Base-by-base conservation (phyloP, 345 rosid species). In the Eucalyptus grandis region DNA sequence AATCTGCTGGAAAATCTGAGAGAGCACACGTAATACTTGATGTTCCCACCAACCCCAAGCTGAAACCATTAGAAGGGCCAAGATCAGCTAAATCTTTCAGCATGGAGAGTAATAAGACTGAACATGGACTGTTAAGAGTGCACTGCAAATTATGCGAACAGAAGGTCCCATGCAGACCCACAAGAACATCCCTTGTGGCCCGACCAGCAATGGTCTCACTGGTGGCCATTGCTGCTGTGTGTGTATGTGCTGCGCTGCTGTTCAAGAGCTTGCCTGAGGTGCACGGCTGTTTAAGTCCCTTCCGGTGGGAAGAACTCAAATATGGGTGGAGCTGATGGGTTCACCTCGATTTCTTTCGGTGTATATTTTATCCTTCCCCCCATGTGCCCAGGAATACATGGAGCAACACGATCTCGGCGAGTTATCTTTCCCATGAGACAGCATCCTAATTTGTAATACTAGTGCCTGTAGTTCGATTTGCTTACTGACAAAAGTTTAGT, bases 191-290 rank as follows among this genome's bases (percentile, higher is more conserved):
- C 4, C 90, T 92, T 12, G 47, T 92, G 56, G 94, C 94, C 88
- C 91, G 94, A 91, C 97, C 96, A 6, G 94, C 94, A 40, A 93
- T 95, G 95, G 89, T 95, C 14, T 94, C 95, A 22, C 90, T 96
- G 94, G 95, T 95, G 90, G 95, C 93, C 82, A 92, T 96, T 72
- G 97, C 97, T 30, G 94, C 96, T 9, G 95, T 96, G 13, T 95
- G 96, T 53, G 96, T 96, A 12, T 95, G 96, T 22, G 96, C 93
- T 58, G 97, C 97, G 2, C 93, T 96, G 89, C 90, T 95, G 88
- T 96, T 96, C 93, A 96, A 94, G 91, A 94, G 96, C 90, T 93
- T 91, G 14, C 97, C 98, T 2, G 94, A 95, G 88, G 96, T 96
- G 4, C 89, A 89, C 50, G 91, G 91, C 17, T 90, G 91, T 19